These are phyloP conservation scores for Aspergillus carlsbadensis DNA, from an alignment of 495 filamentous ascomycete species.

Conservation along the genomic window DNA sequence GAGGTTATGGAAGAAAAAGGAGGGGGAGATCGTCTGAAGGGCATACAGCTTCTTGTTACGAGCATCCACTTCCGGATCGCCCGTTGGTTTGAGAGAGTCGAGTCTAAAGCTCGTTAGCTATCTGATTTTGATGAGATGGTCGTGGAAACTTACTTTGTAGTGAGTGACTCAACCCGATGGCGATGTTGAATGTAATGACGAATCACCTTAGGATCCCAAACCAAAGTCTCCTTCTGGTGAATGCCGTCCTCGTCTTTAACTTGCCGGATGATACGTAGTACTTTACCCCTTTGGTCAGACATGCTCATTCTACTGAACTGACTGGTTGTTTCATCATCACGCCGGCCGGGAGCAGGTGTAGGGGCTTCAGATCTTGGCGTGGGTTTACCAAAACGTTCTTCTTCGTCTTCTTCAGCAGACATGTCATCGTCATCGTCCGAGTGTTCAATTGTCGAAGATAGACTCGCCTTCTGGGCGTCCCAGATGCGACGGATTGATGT, in stretches of 20 bases:
- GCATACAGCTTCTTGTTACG: conserved; percentile 55
- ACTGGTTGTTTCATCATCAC: conserved; percentile 80
- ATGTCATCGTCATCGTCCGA: conserved; percentile 63
- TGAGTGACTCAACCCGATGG: conserved; percentile 57
- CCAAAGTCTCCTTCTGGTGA: conserved; percentile 56
- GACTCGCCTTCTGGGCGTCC: conserved; percentile 76
- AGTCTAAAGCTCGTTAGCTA: conserved; percentile 35
- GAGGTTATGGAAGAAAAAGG: not conserved
- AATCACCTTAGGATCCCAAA: conserved; percentile 74
- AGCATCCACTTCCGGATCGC: conserved; percentile 67
- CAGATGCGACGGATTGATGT: conserved; percentile 85
- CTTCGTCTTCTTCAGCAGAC: conserved; percentile 66
- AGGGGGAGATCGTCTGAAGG: conserved; percentile 5
- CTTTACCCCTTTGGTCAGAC: conserved; percentile 64
- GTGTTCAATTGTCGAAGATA: conserved; percentile 64
- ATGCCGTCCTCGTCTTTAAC: conserved; percentile 62
- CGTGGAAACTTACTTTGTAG: conserved; percentile 59
- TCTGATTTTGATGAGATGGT: not conserved
- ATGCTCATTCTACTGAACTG: conserved; percentile 80
- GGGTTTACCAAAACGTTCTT: conserved; percentile 55
- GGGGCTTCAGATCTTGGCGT: conserved; percentile 63
- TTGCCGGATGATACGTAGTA: conserved; percentile 72
- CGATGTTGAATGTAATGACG: conserved; percentile 58
- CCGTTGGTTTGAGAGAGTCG: conserved; percentile 66
- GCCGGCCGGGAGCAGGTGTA: conserved; percentile 52